Evolutionary conservation across 2,329 filamentous ascomycete species (phyloP).

Genomic region (Aurifilum marmelostoma): DNA sequence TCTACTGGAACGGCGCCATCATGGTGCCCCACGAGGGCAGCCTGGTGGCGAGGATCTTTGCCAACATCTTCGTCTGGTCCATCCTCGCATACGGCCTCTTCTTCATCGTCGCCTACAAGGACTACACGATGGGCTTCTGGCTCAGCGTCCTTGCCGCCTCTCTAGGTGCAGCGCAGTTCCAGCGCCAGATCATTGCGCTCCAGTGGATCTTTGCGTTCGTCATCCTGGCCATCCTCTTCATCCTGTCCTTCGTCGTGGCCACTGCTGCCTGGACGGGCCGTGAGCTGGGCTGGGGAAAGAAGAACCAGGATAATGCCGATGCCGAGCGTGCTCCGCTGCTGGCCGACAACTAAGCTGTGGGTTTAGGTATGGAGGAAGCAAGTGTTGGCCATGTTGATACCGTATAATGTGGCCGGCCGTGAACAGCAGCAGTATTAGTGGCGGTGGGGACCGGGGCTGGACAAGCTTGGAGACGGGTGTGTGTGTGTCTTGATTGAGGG

Average conservation of each 20-base stretch:
- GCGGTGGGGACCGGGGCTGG: background rate
- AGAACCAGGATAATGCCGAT: constrained; percentile 46
- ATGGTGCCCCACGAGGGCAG: constrained; percentile 71
- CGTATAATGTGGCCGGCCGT: background rate
- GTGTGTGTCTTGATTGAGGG: background rate
- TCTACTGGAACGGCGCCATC: constrained; percentile 89
- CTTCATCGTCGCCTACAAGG: constrained; percentile 75
- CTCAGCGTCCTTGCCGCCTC: constrained; percentile 74
- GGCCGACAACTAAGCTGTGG: constrained; percentile 47
- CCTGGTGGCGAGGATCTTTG: constrained; percentile 74
- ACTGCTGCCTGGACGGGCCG: constrained; percentile 66
- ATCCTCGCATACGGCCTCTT: constrained; percentile 76
- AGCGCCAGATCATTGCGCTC: constrained; percentile 71
- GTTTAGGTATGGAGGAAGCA: background rate
- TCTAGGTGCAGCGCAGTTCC: constrained; percentile 78
- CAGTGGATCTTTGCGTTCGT: constrained; percentile 94
- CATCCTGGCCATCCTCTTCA: constrained; percentile 76
- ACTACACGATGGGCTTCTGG: constrained; percentile 78
- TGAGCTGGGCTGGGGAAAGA: constrained; percentile 54
- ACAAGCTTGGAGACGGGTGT: background rate
- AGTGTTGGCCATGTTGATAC: background rate
- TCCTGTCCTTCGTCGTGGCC: constrained; percentile 67
- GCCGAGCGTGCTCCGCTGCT: constrained; percentile 66
- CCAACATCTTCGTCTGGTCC: constrained; percentile 87
- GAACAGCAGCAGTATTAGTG: background rate